phyloP scores from a whole-genome alignment of 169 alveolate species.

The Sarcocystis neurona region DNA sequence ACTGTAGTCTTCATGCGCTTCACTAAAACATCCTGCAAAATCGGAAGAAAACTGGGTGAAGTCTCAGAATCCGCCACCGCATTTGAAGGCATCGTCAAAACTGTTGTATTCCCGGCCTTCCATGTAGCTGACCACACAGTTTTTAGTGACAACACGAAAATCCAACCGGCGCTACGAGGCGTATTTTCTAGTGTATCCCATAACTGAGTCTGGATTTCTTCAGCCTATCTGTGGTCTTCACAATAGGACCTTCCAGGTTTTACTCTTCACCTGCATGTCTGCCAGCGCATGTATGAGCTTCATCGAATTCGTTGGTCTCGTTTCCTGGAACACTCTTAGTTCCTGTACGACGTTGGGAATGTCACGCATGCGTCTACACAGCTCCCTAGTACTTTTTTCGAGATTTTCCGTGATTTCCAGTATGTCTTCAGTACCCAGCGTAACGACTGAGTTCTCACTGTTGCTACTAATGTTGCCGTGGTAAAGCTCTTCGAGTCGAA shows the following conservation, averaged over 20 bases:
- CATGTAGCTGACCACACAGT: no score
- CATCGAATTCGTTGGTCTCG: conserved; percentile 43
- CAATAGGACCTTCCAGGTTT: background rate
- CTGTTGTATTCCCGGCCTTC: no score
- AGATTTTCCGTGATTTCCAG: conserved; percentile 57
- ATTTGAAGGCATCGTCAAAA: no score
- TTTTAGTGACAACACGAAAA: background rate
- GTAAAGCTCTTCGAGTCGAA: conserved; percentile 55
- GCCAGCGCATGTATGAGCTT: conserved; percentile 53
- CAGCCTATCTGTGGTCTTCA: background rate
- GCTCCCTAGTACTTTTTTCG: conserved; percentile 57
- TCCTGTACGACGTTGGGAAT: conserved; percentile 60
- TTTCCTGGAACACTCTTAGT: conserved; percentile 54
- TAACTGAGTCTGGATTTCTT: background rate
- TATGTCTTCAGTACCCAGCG: conserved; percentile 46
- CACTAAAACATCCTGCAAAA: conserved; percentile 53
- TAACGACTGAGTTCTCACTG: conserved; percentile 44
- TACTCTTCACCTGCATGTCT: conserved; percentile 60
- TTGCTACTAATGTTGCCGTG: conserved; percentile 36
- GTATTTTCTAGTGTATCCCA: background rate
- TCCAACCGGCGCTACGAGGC: background rate
- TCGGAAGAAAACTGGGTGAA: no score
- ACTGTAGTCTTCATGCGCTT: conserved; percentile 54
- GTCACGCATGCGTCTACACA: conserved; percentile 52
- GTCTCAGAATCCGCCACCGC: no score